Base-by-base conservation (phyloP, 2,329 filamentous ascomycete genomes). In the Aspergillus sp. region DNA sequence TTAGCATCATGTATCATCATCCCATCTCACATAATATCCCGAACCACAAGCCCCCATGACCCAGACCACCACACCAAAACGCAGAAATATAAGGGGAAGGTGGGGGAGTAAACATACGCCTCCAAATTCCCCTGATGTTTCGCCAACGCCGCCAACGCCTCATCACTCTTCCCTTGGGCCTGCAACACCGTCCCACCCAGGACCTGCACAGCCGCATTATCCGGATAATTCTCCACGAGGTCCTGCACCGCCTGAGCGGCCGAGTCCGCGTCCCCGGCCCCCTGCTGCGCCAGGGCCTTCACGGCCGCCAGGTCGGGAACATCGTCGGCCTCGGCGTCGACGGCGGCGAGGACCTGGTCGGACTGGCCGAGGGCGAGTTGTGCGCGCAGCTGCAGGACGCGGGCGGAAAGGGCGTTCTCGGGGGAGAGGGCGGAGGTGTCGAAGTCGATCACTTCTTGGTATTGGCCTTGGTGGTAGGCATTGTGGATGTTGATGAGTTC, bases 361-460 rank as follows among this genome's bases (percentile, higher is more conserved):
- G 88, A 85, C 72, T 96, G 87, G 56, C 92, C 91, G 7, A 94
- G 85, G 54, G 92, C 92, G 70, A 96, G 87, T 73, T 89, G 89
- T 49, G 94, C 88, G 73, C 95, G 91, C 64, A 94, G 86, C 73
- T 89, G 84, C 57, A 98, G 86, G 49, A 96, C 80, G 59, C 88
- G 88, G 46, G 91, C 90, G 47, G 91, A 86, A 14, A 92, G 82
- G 51, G 83, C 82, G 79, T 97, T 97, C 70, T 90, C 87, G 64
- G 87, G 68, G 49, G 91, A 95, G 72, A 98, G 89, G 60, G 87
- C 82, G 6, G 89, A 87, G 49, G 87, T 89, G 77, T 96, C 90
- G 79, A 92, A 96, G 80, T 95, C 89, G 77, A 96, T 78, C 64
- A 96, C 93, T 72, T 89, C 84, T 72, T 91, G 85, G 83, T 91